Percentiles rank a stretch among this genome's conserved stretches.
These are phyloP conservation scores for Phytophthora sp. DNA, from an alignment of 352 stramenopile genomes.

Conservation along the genomic window DNA sequence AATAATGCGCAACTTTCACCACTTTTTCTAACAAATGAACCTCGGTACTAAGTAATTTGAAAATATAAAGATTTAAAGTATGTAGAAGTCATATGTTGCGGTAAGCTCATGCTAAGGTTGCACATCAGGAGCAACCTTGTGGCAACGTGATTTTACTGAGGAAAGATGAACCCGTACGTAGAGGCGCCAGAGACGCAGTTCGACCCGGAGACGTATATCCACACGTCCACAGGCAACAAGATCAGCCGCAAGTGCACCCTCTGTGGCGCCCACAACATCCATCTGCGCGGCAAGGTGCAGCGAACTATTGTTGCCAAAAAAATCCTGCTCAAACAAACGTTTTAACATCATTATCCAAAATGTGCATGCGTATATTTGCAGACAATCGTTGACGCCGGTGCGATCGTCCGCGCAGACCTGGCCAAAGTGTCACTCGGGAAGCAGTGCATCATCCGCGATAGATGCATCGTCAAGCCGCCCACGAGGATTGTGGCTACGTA, in stretches of 20 bases:
- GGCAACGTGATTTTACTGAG: not conserved
- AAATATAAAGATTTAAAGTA: too few species aligned
- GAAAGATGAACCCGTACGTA: conserved; percentile 62
- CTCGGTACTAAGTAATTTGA: too few species aligned
- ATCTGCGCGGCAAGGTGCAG: conserved; percentile 73
- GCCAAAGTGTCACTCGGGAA: conserved; percentile 85
- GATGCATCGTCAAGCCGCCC: conserved; percentile 77
- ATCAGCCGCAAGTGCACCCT: conserved; percentile 72
- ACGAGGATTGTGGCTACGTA: conserved; percentile 69
- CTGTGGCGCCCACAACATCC: conserved; percentile 73
- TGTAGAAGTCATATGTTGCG: not conserved
- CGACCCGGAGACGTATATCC: conserved; percentile 66
- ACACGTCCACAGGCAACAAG: conserved; percentile 74
- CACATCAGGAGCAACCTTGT: not conserved
- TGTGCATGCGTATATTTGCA: conserved; percentile 32
- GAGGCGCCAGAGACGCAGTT: conserved; percentile 59
- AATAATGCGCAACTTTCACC: too few species aligned
- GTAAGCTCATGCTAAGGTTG: not conserved
- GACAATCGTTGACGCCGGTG: conserved; percentile 75
- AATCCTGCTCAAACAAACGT: too few species aligned
- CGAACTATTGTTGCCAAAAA: too few species aligned
- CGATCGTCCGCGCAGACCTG: conserved; percentile 82
- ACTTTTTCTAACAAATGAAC: too few species aligned
- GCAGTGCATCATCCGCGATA: conserved; percentile 77
- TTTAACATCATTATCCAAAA: too few species aligned